Base-by-base conservation (phyloP, 495 filamentous ascomycete species). In the Tricharina praecox region DNA sequence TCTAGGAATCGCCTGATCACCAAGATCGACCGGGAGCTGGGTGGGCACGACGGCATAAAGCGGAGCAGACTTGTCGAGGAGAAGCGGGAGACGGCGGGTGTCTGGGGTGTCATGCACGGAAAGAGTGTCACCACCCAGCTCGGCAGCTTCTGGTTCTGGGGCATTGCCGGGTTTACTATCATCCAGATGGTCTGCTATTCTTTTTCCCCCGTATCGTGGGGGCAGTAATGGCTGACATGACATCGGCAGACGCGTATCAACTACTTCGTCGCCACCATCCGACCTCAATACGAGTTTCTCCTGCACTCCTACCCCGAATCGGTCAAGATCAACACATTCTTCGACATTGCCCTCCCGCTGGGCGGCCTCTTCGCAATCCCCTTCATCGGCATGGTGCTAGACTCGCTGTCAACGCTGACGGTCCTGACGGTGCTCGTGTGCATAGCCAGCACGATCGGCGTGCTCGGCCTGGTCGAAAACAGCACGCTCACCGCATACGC, bases 231-330 rank as follows among this genome's bases (percentile, higher is more conserved):
- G 13, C 7, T 32, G 28, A 32, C 28, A 13, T 32, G 28, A 32
- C 28, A 5, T 32, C 4, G 7, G 16, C 32, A 55, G 87, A 83
- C 81, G 0, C 76, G 88, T 15, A 94, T 95, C 62, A 96, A 96
- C 66, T 97, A 85, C 70, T 97, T 97, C 56, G 84, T 97, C 24
- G 86, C 90, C 0, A 90, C 90, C 2, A 76, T 97, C 50, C 76
- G 79, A 16, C 69, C 77, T 5, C 90, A 97, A 61, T 95, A 95
- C 64, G 72, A 75, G 32, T 77, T 76, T 56, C 70, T 97, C 8
- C 72, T 97, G n/a, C 63, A 63, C 20, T 71, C 70, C 7, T 64
- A 65, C 41, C 56, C 60, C 0, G 68, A 70, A 34, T 82, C 87
- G 0, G 67, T 74, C 5, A 62, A 70, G 34, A 67, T 96, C 56